A percentile compares a stretch with the other conserved stretches of the same genome.
phyloP scores from a whole-genome alignment of 2,329 filamentous ascomycete genomes.

The Geoglossum cookeanum region DNA sequence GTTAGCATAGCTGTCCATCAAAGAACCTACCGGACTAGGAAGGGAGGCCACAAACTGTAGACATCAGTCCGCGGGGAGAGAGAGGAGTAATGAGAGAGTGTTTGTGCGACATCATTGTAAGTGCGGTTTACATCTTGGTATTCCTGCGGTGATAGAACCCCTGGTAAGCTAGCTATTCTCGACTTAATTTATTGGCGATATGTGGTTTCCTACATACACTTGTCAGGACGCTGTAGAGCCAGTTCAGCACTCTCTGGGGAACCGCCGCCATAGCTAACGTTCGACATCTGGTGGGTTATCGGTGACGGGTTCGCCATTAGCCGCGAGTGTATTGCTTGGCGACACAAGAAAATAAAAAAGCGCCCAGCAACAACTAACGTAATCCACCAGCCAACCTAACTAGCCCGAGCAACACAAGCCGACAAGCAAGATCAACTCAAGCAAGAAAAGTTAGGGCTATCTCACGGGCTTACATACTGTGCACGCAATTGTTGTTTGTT shows the following conservation, averaged over 20 bases:
- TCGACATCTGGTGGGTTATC: background rate
- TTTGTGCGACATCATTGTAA: conserved; percentile 77
- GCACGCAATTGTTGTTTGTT: too few species aligned
- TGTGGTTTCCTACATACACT: conserved; percentile 32
- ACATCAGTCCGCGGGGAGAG: conserved; percentile 80
- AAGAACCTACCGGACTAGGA: background rate
- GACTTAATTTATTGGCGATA: background rate
- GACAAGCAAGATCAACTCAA: too few species aligned
- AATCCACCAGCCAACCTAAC: too few species aligned
- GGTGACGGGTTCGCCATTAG: background rate
- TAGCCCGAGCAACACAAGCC: too few species aligned
- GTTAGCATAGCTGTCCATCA: background rate
- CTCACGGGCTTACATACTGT: too few species aligned
- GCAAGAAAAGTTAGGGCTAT: too few species aligned
- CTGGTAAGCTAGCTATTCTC: background rate
- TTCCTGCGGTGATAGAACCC: conserved; percentile 38
- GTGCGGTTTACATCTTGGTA: conserved; percentile 85
- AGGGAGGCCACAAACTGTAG: conserved; percentile 47
- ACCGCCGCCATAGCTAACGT: conserved; percentile 38
- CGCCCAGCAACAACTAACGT: too few species aligned
- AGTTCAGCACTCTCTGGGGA: conserved; percentile 78
- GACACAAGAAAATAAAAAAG: background rate
- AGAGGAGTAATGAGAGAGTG: conserved; percentile 59
- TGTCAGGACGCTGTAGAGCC: conserved; percentile 81
- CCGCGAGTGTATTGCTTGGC: background rate